Conservation (phyloP, 352 stramenopile genomes). For the Blastocystis sp. region DNA sequence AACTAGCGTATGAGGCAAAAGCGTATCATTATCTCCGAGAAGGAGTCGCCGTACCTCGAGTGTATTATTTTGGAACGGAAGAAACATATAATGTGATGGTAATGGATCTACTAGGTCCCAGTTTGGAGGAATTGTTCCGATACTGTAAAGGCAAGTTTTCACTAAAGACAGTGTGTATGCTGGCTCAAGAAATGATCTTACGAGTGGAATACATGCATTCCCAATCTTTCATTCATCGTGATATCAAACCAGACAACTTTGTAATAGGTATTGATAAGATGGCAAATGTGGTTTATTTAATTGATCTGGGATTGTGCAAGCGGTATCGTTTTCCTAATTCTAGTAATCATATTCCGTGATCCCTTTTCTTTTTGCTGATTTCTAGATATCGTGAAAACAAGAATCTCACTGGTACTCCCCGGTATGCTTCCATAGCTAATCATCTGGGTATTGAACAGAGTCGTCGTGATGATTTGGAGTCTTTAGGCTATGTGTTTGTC, state of each 20-base stretch:
- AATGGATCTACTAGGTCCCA: constrained; percentile 95
- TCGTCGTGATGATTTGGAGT: constrained; percentile 87
- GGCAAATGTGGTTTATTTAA: constrained; percentile 87
- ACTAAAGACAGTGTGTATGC: constrained; percentile 87
- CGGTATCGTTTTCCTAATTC: constrained; percentile 86
- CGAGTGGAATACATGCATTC: constrained; percentile 89
- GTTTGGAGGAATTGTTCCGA: constrained; percentile 88
- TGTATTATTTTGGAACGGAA: constrained; percentile 97
- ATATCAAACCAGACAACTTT: constrained; percentile 94
- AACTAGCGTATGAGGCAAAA: constrained; percentile 99
- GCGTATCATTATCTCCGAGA: constrained; percentile 98
- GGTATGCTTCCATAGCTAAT: constrained; percentile 89
- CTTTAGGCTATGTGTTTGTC: constrained; percentile 87
- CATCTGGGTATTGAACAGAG: constrained; percentile 90
- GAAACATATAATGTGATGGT: constrained; percentile 97
- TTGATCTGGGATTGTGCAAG: constrained; percentile 90
- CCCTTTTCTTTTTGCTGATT: not conserved
- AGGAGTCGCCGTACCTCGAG: constrained; percentile 73
- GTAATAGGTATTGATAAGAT: constrained; percentile 84
- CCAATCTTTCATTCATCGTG: constrained; percentile 88
- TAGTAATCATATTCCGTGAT: constrained; percentile 86
- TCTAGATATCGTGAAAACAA: constrained; percentile 85
- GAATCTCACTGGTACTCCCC: constrained; percentile 86
- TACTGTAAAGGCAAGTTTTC: constrained; percentile 86
- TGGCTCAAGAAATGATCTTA: constrained; percentile 85